phyloP scores from a whole-genome alignment of 495 filamentous ascomycete species.

The Daldinia childiae region DNA sequence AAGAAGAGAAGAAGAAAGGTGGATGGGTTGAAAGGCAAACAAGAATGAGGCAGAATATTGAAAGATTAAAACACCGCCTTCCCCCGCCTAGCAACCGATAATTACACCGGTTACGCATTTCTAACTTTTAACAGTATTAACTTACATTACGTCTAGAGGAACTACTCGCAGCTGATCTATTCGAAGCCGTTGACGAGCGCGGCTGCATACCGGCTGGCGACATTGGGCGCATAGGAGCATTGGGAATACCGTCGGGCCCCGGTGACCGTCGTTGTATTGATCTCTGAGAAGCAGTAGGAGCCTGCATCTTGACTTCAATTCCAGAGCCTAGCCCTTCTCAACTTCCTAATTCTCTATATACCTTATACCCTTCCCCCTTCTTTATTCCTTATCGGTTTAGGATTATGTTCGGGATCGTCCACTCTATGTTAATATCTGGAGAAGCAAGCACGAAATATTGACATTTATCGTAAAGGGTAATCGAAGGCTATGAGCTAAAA shows the following conservation, averaged over 20 bases:
- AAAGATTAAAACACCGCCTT: not conserved
- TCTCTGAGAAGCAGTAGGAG: constrained; percentile 50
- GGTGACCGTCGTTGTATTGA: constrained; percentile 61
- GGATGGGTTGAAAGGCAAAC: not conserved
- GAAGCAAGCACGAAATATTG: constrained; percentile 6
- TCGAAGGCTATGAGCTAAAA: constrained; percentile 8
- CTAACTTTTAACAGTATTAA: constrained; percentile 22
- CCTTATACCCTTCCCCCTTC: constrained; percentile 31
- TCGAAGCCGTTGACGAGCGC: constrained; percentile 56
- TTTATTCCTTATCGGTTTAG: constrained; percentile 16
- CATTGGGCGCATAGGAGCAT: constrained; percentile 75
- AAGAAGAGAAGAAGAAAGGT: not conserved
- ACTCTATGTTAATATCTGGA: constrained; percentile 6
- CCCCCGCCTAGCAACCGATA: not conserved
- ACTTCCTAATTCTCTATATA: constrained; percentile 24
- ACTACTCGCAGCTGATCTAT: constrained; percentile 50
- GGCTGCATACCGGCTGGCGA: constrained; percentile 72
- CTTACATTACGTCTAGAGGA: constrained; percentile 63
- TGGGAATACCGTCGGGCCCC: constrained; percentile 56
- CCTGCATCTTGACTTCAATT: constrained; percentile 49
- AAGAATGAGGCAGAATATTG: not conserved
- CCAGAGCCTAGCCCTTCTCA: constrained; percentile 13
- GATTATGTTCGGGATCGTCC: constrained; percentile 17
- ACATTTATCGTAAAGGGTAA: constrained; percentile 20
- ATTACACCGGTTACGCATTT: not conserved